Evolutionary conservation across 164 flowering plant species (phyloP), one percentile per base, ranked within the genome.

Genomic region (Umbilicus rupestris): DNA sequence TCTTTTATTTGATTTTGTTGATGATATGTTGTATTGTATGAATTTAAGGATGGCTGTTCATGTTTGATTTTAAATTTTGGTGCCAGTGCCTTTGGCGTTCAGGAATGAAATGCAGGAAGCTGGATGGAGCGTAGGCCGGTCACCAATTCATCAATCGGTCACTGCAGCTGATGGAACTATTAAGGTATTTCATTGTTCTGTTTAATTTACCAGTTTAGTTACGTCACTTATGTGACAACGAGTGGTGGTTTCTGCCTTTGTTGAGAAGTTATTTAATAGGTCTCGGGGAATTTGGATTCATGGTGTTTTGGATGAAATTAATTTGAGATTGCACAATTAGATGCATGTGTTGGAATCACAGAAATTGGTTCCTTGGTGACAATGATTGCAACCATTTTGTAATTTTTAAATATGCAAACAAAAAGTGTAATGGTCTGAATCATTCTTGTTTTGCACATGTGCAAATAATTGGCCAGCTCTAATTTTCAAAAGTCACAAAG

Each of bases 91-190:
- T 44, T 84, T 76, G 76, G 87, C 88, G 41, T 95, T 95, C 65
- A 84, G 99, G 74, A 83, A 76, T 73, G 83, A 77, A 46, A 87
- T 95, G 66, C 73, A 78, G 63, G 92, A 90, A 76, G 85, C 87
- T 20, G 99, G 99, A 64, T 95, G 96, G 96, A 86, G 66, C 66
- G 87, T 95, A 9, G 97, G 99, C 30, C 78, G 99, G 52, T 95
- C 96, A 10, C 84, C 91, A 0, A 67, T 95, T 65, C 87, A 84
- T 68, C 78, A 57, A 12, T 60, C 77, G 10, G 95, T 90, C 33
- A 79, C 94, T 52, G 94, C 98, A 20, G 83, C 94, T 74, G 98
- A 95, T 85, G 99, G 98, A 29, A 95, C 98, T 49, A 66, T 90
- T 31, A 95, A 95, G 90, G 99, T 90, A 31, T 62, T 46, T 5